Conservation (phyloP, 768 basidiomycete genomes). For the Leccinum boreale region DNA sequence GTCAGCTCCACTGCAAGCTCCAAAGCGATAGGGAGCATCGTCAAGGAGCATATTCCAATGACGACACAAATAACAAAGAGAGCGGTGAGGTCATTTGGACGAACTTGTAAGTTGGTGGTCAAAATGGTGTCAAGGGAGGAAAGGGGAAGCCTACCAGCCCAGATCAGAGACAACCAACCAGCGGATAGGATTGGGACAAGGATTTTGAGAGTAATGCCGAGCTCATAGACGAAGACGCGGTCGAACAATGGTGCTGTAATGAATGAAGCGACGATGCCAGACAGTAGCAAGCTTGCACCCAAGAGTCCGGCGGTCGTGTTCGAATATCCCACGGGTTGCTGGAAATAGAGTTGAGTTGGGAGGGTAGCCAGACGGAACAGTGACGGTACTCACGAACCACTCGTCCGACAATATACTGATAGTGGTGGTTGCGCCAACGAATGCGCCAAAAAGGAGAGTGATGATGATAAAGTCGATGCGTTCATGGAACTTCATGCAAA, state of each 20-base stretch:
- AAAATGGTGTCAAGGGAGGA: neutral
- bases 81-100: slow-evolving; percentile 53
- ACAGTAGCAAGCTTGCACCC: slow-evolving; percentile 63
- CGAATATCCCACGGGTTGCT: slow-evolving; percentile 76
- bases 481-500: slow-evolving; percentile 61
- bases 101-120: slow-evolving; percentile 41
- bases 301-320: slow-evolving; percentile 63
- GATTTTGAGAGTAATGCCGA: slow-evolving; percentile 57
- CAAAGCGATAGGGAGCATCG: slow-evolving; percentile 71
- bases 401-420: slow-evolving; percentile 67
- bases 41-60: slow-evolving; percentile 62
- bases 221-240: slow-evolving; percentile 72
- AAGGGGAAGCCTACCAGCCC: slow-evolving; percentile 56
- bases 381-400: slow-evolving; percentile 50
- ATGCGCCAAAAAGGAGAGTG: slow-evolving; percentile 54
- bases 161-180: slow-evolving; percentile 73
- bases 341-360: neutral
- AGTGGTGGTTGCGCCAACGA: slow-evolving; percentile 62
- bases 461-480: slow-evolving; percentile 69
- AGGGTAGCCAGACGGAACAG: neutral
- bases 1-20: slow-evolving; percentile 81
- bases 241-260: slow-evolving; percentile 75
- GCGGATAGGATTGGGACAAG: slow-evolving; percentile 59
- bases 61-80: slow-evolving; percentile 67
- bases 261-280: slow-evolving; percentile 68